phyloP scores from a whole-genome alignment of 2,329 filamentous ascomycete genomes.

The Trichoderma guizhouense region DNA sequence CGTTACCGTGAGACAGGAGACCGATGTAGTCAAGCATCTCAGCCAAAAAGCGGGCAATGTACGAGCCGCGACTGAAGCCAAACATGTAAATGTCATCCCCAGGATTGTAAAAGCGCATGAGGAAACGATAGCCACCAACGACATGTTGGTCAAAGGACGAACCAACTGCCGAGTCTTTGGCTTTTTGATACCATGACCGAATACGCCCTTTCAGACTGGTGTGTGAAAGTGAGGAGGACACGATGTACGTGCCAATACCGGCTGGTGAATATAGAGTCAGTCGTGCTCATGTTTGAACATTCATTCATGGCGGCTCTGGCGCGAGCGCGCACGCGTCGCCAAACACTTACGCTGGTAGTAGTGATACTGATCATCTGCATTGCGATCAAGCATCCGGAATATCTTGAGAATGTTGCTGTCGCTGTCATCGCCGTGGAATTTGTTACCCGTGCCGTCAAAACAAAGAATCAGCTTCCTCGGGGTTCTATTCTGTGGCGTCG shows the following conservation, averaged over 20 bases:
- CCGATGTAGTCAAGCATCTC: slow-evolving; percentile 85
- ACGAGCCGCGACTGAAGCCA: slow-evolving; percentile 69
- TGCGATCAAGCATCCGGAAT: slow-evolving; percentile 65
- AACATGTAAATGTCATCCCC: slow-evolving; percentile 69
- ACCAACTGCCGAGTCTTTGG: slow-evolving; percentile 76
- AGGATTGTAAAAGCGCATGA: slow-evolving; percentile 68
- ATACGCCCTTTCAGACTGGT: slow-evolving; percentile 55
- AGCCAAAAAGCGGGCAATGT: slow-evolving; percentile 71
- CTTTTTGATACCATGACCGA: slow-evolving; percentile 65
- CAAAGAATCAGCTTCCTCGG: slow-evolving; percentile 54
- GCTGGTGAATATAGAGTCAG: slow-evolving; percentile 35
- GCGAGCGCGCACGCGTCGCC: neutral
- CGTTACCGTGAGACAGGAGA: slow-evolving; percentile 74
- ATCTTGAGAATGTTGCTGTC: slow-evolving; percentile 68
- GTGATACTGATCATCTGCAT: slow-evolving; percentile 58
- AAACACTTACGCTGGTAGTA: slow-evolving; percentile 57
- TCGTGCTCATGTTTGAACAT: slow-evolving; percentile 37
- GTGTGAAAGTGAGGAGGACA: slow-evolving; percentile 56
- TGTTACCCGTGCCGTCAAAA: slow-evolving; percentile 63
- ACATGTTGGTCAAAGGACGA: slow-evolving; percentile 80
- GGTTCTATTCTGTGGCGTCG: slow-evolving; percentile 21
- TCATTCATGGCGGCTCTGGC: neutral
- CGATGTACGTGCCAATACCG: slow-evolving; percentile 71
- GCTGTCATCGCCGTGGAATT: slow-evolving; percentile 60
- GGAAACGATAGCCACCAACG: slow-evolving; percentile 75